Percentiles rank a stretch among this genome's conserved stretches.
phyloP scores from a whole-genome alignment of 805 yeast species.

The Hanseniaspora taiwanica region DNA sequence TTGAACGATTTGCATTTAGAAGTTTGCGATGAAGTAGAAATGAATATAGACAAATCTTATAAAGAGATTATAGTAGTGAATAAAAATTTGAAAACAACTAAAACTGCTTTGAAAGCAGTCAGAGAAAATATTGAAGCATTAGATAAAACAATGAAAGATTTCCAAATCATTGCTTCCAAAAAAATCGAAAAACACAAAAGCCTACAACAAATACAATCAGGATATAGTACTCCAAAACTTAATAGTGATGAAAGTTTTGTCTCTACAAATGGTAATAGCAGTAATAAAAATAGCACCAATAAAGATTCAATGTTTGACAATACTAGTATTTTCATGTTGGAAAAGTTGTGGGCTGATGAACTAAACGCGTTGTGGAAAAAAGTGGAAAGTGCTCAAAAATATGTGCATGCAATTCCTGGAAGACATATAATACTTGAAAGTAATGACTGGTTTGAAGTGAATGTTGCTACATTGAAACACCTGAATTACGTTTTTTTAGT shows the following conservation, averaged over 20 bases:
- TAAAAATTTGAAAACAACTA: conserved; percentile 48
- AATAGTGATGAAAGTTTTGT: too few relatives aligned
- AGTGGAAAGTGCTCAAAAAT: conserved; percentile 85
- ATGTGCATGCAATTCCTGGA: conserved; percentile 60
- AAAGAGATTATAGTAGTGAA: conserved; percentile 47
- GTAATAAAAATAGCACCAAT: too few relatives aligned
- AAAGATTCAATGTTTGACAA: conserved; percentile 31
- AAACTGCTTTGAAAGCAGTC: conserved; percentile 47
- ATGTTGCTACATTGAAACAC: conserved; percentile 74
- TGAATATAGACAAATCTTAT: conserved; percentile 47
- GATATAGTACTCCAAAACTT: conserved; percentile 2
- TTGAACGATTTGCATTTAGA: conserved; percentile 34
- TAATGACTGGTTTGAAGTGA: conserved; percentile 77
- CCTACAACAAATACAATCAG: conserved; percentile 9
- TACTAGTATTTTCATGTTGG: conserved; percentile 56
- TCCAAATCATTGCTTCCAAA: conserved; percentile 48
- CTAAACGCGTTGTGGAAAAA: conserved; percentile 58
- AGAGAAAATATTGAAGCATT: conserved; percentile 49
- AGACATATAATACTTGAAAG: conserved; percentile 71
- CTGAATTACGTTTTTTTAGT: conserved; percentile 64
- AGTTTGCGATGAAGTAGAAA: conserved; percentile 45
- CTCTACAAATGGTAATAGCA: too few relatives aligned
- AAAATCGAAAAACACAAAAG: conserved; percentile 22
- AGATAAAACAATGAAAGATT: conserved; percentile 42
- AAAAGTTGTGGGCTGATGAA: conserved; percentile 71